Evolutionary conservation across 352 stramenopile species (phyloP).

Genomic region (Pelagophyceae sp.): DNA sequence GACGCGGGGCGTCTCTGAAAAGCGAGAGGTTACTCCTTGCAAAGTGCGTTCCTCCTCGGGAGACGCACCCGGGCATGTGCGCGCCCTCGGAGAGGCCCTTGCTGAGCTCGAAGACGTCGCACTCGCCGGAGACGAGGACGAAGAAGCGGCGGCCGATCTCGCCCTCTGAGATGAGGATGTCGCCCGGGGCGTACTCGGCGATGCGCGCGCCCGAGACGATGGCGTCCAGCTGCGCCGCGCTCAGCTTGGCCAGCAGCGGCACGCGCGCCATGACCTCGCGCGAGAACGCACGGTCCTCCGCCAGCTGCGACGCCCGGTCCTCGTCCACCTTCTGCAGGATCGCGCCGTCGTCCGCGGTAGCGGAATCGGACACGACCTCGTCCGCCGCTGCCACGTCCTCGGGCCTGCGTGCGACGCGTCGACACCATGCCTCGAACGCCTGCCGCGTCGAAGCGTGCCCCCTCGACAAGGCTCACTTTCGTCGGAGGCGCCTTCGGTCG

Average conservation of each 20-base stretch:
- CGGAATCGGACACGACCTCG: not conserved
- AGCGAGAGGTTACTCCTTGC: no score
- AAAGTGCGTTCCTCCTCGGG: no score
- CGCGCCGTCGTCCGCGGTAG: not conserved
- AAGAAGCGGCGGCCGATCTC: conserved; percentile 60
- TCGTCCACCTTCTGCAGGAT: no score
- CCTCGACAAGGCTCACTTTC: no score
- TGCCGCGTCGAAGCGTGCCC: no score
- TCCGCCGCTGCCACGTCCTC: not conserved
- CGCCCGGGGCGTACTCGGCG: conserved; percentile 49
- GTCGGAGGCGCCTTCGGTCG: no score
- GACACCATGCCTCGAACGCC: no score
- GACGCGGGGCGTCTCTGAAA: no score
- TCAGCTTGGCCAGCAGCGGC: not conserved
- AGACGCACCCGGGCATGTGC: conserved; percentile 38
- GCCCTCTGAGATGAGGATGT: conserved; percentile 60
- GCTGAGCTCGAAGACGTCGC: conserved; percentile 33
- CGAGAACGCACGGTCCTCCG: not conserved
- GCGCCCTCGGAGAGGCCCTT: conserved; percentile 43
- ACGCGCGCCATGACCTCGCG: not conserved
- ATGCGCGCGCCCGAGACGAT: conserved; percentile 41
- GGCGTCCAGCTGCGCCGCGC: not conserved
- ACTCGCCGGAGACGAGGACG: conserved; percentile 58
- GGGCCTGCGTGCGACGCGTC: not conserved
- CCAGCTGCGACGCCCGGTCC: no score